Conservation (phyloP, 139 green algal genomes). For the Auxenochlorella pyrenoidosa region DNA sequence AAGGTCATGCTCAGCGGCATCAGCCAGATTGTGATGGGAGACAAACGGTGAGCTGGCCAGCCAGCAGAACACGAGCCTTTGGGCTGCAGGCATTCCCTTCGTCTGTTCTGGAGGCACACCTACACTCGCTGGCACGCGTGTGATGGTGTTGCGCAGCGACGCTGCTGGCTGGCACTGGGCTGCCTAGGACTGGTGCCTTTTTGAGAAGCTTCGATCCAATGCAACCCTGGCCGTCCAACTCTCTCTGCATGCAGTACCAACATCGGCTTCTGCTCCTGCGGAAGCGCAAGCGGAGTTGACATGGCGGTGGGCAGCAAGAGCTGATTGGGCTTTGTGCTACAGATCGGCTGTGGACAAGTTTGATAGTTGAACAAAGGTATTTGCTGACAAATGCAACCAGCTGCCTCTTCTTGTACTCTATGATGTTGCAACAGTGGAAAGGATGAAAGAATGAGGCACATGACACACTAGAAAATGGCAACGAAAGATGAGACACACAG, state of each 20-base stretch:
- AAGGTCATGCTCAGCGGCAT: conserved; percentile 72
- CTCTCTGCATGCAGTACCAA: conserved; percentile 47
- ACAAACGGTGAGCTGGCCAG: conserved; percentile 59
- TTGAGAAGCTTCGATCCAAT: too few relatives aligned
- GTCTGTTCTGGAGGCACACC: too few relatives aligned
- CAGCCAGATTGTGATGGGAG: conserved; percentile 65
- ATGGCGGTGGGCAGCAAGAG: conserved; percentile 36
- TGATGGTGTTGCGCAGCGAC: too few relatives aligned
- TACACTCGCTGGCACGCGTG: too few relatives aligned
- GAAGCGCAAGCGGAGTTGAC: conserved; percentile 46
- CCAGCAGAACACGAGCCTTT: too few relatives aligned
- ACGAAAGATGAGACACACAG: not conserved
- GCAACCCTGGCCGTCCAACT: too few relatives aligned
- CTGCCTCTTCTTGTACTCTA: not conserved
- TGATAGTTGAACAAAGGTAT: not conserved
- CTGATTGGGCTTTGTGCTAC: not conserved
- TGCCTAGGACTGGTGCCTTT: not conserved
- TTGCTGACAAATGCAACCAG: not conserved
- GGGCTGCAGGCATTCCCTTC: too few relatives aligned
- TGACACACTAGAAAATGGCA: too few relatives aligned
- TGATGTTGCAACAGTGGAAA: not conserved
- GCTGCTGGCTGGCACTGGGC: not conserved
- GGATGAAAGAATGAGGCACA: not conserved
- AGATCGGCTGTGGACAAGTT: not conserved
- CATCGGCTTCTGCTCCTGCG: conserved; percentile 49